Conservation (phyloP, 2,329 filamentous ascomycete genomes). For the Trichoderma sp. region DNA sequence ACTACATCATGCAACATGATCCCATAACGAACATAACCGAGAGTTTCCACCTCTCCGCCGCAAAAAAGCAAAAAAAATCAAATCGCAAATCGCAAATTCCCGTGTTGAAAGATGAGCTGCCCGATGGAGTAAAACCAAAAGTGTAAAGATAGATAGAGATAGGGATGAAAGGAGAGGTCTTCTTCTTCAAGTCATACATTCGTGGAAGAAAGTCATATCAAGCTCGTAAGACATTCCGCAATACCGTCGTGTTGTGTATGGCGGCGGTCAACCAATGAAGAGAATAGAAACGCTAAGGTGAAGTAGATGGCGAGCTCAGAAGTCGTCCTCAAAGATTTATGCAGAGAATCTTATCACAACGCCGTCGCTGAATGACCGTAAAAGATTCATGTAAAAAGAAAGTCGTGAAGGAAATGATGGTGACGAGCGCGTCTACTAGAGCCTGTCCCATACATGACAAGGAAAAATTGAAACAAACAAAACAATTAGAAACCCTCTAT, state of each 20-base stretch:
- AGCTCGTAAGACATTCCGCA: constrained; percentile 37
- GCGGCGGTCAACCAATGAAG: constrained; percentile 35
- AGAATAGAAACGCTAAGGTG: constrained; percentile 25
- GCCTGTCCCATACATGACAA: constrained; percentile 19
- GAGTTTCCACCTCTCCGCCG: constrained; percentile 17
- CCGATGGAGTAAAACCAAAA: constrained; percentile 20
- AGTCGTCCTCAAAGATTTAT: constrained; percentile 33
- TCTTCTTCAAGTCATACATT: constrained; percentile 42
- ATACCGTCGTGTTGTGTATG: constrained; percentile 34
- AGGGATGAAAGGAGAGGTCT: constrained; percentile 22
- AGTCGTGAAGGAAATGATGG: constrained; percentile 24
- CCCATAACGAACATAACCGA: constrained; percentile 26
- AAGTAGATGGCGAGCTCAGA: constrained; percentile 22
- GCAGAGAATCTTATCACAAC: constrained; percentile 40
- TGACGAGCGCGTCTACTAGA: constrained; percentile 12
- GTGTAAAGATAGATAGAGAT: constrained; percentile 21
- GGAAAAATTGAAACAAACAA: background rate
- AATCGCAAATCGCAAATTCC: constrained; percentile 12
- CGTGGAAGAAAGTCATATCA: constrained; percentile 40
- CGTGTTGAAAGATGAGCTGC: constrained; percentile 1
- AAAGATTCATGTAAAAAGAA: constrained; percentile 35
- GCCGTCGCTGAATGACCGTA: constrained; percentile 45
- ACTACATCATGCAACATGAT: constrained; percentile 31
- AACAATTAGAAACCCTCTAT: background rate
- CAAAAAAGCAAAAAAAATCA: background rate